Evolutionary conservation across 2,329 filamentous ascomycete species (phyloP).

Genomic region (Fusarium sp.): DNA sequence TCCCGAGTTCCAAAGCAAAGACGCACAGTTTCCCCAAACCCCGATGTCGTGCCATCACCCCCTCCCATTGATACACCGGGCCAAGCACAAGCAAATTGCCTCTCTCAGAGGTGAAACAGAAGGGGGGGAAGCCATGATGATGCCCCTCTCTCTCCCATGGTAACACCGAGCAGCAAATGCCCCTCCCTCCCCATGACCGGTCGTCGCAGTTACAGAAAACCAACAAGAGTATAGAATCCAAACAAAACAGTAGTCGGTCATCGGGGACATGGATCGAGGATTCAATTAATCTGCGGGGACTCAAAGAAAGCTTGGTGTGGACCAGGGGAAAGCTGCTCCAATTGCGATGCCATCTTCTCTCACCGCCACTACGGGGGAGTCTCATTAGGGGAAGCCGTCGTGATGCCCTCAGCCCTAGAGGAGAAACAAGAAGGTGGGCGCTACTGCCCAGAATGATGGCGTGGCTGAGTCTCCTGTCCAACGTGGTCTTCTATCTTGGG

Average conservation of each 20-base stretch:
- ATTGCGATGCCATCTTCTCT: constrained; percentile 13
- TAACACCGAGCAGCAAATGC: constrained; percentile 6
- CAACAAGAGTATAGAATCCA: constrained; percentile 6
- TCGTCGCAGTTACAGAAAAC: constrained; percentile 38
- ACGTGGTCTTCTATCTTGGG: constrained; percentile 34
- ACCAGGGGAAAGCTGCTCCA: not conserved
- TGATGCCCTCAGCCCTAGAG: constrained; percentile 36
- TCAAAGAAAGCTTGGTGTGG: constrained; percentile 10
- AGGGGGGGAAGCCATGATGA: constrained; percentile 13
- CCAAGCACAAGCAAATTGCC: constrained; percentile 7
- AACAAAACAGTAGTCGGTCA: constrained; percentile 28
- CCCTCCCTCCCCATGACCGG: constrained; percentile 4
- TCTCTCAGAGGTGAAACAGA: constrained; percentile 31
- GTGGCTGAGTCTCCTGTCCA: constrained; percentile 28
- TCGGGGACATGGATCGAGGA: not conserved
- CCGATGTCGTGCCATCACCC: constrained; percentile 1
- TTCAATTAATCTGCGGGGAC: constrained; percentile 31
- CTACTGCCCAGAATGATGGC: constrained; percentile 9
- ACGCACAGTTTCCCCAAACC: not conserved
- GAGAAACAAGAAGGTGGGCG: not conserved
- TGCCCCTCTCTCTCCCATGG: constrained; percentile 9
- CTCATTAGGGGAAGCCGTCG: constrained; percentile 23
- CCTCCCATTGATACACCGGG: constrained; percentile 33
- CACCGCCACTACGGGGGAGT: constrained; percentile 27
- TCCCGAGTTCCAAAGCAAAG: not conserved